phyloP scores from a whole-genome alignment of 495 filamentous ascomycete genomes.

The Lasiosphaeria miniovina region DNA sequence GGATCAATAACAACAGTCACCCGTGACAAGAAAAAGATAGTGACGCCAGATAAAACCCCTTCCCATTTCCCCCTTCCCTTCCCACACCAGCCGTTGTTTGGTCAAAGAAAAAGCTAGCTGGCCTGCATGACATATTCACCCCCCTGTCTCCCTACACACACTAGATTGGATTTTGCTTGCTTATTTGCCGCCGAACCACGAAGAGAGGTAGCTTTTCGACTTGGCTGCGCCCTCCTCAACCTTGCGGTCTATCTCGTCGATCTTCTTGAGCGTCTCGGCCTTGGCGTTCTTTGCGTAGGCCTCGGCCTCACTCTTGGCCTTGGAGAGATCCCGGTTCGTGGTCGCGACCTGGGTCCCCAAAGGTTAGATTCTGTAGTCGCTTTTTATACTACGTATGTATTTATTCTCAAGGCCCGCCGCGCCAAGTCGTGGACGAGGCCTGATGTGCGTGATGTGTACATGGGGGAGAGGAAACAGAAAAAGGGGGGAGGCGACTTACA shows the following conservation, averaged over 20 bases:
- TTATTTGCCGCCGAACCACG: conserved; percentile 76
- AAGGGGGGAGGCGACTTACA: conserved; percentile 31
- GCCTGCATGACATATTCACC: too few species aligned
- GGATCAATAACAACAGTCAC: too few species aligned
- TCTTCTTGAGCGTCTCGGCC: conserved; percentile 61
- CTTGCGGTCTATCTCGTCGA: conserved; percentile 70
- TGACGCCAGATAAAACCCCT: too few species aligned
- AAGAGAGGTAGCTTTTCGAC: conserved; percentile 72
- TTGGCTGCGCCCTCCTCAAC: conserved; percentile 73
- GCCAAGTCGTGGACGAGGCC: too few species aligned
- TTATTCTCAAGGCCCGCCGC: background rate
- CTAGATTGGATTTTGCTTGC: background rate
- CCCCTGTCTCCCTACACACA: too few species aligned
- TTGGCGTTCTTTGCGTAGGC: conserved; percentile 57
- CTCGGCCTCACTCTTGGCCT: conserved; percentile 56
- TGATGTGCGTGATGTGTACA: background rate
- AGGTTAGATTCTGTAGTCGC: background rate
- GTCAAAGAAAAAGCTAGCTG: too few species aligned
- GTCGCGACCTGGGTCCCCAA: conserved; percentile 54
- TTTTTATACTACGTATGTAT: too few species aligned
- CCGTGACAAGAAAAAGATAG: too few species aligned
- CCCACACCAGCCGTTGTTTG: too few species aligned
- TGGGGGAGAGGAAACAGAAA: background rate
- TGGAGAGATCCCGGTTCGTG: conserved; percentile 55
- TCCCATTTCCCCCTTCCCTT: too few species aligned